A percentile compares a stretch with the other conserved stretches of the same genome.
Evolutionary conservation across 192 early-diverging fungal species (phyloP).

Genomic region (Coemansia sp.): DNA sequence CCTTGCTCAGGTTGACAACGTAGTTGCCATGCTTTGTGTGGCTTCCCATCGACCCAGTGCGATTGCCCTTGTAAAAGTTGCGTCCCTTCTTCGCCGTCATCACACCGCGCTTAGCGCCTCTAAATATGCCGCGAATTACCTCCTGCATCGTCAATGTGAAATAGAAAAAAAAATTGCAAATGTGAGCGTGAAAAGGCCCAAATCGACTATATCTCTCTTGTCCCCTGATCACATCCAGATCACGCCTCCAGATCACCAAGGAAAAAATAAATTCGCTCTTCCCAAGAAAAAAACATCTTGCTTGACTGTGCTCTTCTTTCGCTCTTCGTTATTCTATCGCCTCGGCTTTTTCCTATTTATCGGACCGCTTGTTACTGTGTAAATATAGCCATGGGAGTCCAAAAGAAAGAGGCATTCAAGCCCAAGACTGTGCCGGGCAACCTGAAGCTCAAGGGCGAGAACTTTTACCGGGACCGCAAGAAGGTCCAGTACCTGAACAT

Average conservation of each 20-base stretch:
- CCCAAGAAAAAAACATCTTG: background rate
- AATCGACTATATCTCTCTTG: background rate
- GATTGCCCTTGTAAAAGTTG: constrained; percentile 56
- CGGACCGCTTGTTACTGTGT: background rate
- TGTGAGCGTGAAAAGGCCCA: background rate
- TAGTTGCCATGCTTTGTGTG: constrained; percentile 54
- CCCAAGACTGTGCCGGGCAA: constrained; percentile 58
- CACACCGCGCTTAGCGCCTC: constrained; percentile 53
- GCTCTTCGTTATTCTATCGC: background rate
- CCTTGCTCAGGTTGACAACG: constrained; percentile 39
- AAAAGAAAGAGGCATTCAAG: constrained; percentile 53
- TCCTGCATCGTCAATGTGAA: constrained; percentile 36
- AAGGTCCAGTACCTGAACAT: constrained; percentile 91
- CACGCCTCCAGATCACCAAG: background rate
- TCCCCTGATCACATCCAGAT: background rate
- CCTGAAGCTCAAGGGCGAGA: constrained; percentile 90
- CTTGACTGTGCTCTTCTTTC: background rate
- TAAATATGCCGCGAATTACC: constrained; percentile 49
- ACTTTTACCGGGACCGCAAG: constrained; percentile 98
- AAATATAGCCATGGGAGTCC: constrained; percentile 31
- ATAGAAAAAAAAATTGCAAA: background rate
- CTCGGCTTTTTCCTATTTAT: background rate
- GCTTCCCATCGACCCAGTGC: constrained; percentile 53
- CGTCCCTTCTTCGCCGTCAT: constrained; percentile 53
- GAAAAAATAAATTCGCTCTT: background rate